Evolutionary conservation across 345 rosid genomes (phyloP), one percentile per base, ranked within the genome.

Genomic region (Schrenkiella parvula): DNA sequence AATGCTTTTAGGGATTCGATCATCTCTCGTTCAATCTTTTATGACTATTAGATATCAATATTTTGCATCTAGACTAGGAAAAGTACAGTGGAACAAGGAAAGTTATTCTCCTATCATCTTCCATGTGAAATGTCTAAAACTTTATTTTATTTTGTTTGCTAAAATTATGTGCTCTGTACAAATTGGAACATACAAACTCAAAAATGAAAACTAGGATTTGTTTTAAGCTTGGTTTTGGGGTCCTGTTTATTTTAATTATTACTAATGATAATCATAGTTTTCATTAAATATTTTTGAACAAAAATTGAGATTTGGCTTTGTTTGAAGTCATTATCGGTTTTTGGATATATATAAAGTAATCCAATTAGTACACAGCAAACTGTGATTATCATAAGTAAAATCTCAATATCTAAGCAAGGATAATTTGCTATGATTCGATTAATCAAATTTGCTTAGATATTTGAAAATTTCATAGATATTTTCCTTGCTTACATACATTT

Each of bases 21-120:
- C 66, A 2, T 38, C 8, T 9, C 34, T 37, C 5, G 5, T 1
- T 43, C 9, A 6, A 8, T 18, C 41, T 17, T 8, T 55, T 56
- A 8, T 35, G 21, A 8, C 6, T 19, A 12, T 35, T 17, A 13
- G 21, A 26, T 71, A 64, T 43, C 57, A 56, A 65, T 37, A 38
- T 35, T 56, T 73, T 64, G 57, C 48, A 22, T 54, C 39, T 42
- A 63, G 35, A 53, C 64, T 42, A 23, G 56, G 34, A 31, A 31
- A 42, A 5, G 52, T 50, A 50, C 8, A 50, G 29, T 60, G 37
- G 61, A 38, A 26, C 59, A 35, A 58, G 4, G 7, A 13, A 12
- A 46, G 26, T 14, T 51, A 6, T 18, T 3, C 53, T 42, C 22
- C 3, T 54, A 14, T 43, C 51, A 64, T 73, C 58, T 73, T 73